Evolutionary conservation across 257 asterid species (phyloP), one percentile per base, ranked within the genome.

Genomic region (Rehmannia glutinosa): DNA sequence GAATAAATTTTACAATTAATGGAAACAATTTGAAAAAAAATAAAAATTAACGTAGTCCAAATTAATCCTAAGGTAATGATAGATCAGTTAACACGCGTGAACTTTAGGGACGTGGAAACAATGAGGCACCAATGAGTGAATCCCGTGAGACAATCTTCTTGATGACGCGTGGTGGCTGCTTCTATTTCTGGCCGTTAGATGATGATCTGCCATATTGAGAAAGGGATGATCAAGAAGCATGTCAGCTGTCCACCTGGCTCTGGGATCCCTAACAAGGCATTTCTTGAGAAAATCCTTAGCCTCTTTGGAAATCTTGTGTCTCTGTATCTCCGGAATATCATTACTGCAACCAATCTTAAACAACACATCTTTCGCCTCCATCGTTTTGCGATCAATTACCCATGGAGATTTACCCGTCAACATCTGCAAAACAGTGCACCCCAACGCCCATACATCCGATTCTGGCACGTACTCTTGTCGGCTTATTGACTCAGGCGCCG

Each of bases 401-500:
- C 70, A 71, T 5, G 75, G 75, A 0, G 69, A 46, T 12, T 41
- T 71, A 0, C 75, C 75, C 6, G 70, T 71, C 55, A 46, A n/a
- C 72, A 57, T 72, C 25, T 16, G 38, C 9, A 55, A 49, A 3
- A 73, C 65, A 2, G 64, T 66, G 51, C 98, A 92, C 10, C 98
- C 98, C 5, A 87, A 74, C 7, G 94, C 92, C 98, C 98, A 92
- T 0, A 92, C 53, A 55, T 92, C 98, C 38, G 98, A 45, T 17
- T 45, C 94, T 63, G 96, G 76, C 13, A 1, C 69, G 20, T 12
- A 45, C 21, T 13, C 85, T 70, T 83, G 96, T 17, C 82, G 82
- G 79, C 80, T 52, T 0, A 87, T 85, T 84, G 82, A 82, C 76
- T 91, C 98, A 66, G 98, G 96, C 64, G 98, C 86, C 96, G 89